These are phyloP conservation scores for Sporothrix curviconia DNA, from an alignment of 2,329 filamentous ascomycete species.

Conservation along the genomic window DNA sequence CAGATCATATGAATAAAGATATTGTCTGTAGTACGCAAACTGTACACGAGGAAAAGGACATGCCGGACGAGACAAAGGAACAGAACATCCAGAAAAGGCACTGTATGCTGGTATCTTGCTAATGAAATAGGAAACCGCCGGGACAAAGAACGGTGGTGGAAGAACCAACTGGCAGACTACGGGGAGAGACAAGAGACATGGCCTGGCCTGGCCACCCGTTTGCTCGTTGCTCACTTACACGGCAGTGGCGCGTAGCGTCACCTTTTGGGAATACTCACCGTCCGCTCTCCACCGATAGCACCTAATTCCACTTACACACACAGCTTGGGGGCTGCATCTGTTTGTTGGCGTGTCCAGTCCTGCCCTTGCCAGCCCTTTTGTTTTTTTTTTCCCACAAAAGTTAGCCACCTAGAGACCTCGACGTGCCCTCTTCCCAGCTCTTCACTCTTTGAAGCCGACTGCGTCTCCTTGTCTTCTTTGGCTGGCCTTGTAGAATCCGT, in stretches of 20 bases:
- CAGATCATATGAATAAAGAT: not conserved
- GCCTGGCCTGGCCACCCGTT: not conserved
- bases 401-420: not conserved
- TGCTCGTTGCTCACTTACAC: not conserved
- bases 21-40: too few relatives aligned
- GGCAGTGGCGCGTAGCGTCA: not conserved
- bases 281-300: not conserved
- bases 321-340: not conserved
- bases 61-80: not conserved
- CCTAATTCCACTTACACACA: conserved; percentile 1
- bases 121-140: not conserved
- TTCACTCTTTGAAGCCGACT: not conserved
- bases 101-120: not conserved
- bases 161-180: not conserved
- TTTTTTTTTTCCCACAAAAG: too few relatives aligned
- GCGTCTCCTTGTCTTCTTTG: not conserved
- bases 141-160: not conserved
- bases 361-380: too few relatives aligned
- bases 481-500: too few relatives aligned
- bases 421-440: not conserved
- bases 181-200: not conserved
- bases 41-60: not conserved
- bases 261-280: not conserved
- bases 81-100: too few relatives aligned
- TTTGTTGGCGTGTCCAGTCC: too few relatives aligned